phyloP scores from a whole-genome alignment of 1,284 basidiomycete species.

The Ustilago esculenta region DNA sequence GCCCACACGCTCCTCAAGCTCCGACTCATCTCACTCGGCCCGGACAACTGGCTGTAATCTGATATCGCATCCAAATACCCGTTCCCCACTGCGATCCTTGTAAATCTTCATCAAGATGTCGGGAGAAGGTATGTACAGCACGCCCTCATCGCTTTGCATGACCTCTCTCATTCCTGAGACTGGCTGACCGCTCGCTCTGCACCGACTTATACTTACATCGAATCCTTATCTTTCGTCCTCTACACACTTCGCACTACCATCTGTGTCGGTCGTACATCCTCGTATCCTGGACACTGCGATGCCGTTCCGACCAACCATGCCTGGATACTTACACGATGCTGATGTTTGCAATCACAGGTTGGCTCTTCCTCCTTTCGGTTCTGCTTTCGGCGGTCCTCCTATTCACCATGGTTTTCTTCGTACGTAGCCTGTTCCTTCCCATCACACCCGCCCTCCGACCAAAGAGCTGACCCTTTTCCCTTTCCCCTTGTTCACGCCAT shows the following conservation, averaged over 20 bases:
- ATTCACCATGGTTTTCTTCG: conserved; percentile 67
- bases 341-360: conserved; percentile 37
- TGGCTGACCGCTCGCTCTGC: too few species aligned
- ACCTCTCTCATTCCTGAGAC: too few species aligned
- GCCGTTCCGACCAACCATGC: too few species aligned
- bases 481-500: too few species aligned
- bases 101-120: conserved; percentile 32
- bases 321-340: too few species aligned
- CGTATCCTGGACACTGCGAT: background rate
- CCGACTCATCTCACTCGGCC: too few species aligned
- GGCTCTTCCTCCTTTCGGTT: conserved; percentile 65
- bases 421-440: conserved; percentile 27
- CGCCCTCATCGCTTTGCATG: background rate
- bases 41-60: too few species aligned
- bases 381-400: conserved; percentile 64
- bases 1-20: too few species aligned
- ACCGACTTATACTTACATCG: too few species aligned
- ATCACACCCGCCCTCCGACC: background rate
- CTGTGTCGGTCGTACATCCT: too few species aligned
- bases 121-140: conserved; percentile 40
- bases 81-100: conserved; percentile 8
- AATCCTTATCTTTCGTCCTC: too few species aligned
- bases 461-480: conserved; percentile 6
- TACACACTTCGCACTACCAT: too few species aligned
- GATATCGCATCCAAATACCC: background rate